Evolutionary conservation across 73 alveolate genomes (phyloP), one percentile per base, ranked within the genome.

Genomic region (Urostyla sp.): DNA sequence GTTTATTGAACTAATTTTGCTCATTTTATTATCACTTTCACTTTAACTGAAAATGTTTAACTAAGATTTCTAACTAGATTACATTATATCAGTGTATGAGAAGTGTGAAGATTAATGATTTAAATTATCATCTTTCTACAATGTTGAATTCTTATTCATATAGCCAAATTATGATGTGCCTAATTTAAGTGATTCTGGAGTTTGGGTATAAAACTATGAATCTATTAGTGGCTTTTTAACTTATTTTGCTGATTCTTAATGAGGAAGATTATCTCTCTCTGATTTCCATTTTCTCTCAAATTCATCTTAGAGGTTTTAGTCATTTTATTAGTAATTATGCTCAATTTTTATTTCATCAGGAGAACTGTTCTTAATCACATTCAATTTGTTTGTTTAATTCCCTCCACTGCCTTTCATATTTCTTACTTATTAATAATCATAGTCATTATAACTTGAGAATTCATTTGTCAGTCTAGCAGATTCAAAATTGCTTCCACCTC

Each of bases 221-320:
- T n/a, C n/a, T n/a, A n/a, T n/a, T n/a, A n/a, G n/a, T n/a, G n/a
- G n/a, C n/a, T n/a, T n/a, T n/a, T n/a, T n/a, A n/a, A n/a, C n/a
- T n/a, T n/a, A n/a, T n/a, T n/a, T n/a, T n/a, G n/a, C 52, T 16
- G 20, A 40, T 40, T 11, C 52, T 40, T 40, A 16, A 10, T 40
- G 15, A 11, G 15, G 15, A 11, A 16, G 10, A 16, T 40, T 40
- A 16, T 16, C 52, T 40, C 52, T 11, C 52, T 40, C 20, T 10
- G 52, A 11, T 16, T 40, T 16, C 52, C 52, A 16, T 40, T 11
- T 27, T 69, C 83, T n/a, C 83, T 69, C 34, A 37, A 55, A 36
- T 69, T 69, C 83, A 69, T 69, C 55, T 69, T 13, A 48, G 83
- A 37, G 58, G 44, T 48, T 24, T 67, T 11, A 60, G 28, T 60